phyloP scores from a whole-genome alignment of 2,329 filamentous ascomycete genomes.

The Lecanosticta acicola region DNA sequence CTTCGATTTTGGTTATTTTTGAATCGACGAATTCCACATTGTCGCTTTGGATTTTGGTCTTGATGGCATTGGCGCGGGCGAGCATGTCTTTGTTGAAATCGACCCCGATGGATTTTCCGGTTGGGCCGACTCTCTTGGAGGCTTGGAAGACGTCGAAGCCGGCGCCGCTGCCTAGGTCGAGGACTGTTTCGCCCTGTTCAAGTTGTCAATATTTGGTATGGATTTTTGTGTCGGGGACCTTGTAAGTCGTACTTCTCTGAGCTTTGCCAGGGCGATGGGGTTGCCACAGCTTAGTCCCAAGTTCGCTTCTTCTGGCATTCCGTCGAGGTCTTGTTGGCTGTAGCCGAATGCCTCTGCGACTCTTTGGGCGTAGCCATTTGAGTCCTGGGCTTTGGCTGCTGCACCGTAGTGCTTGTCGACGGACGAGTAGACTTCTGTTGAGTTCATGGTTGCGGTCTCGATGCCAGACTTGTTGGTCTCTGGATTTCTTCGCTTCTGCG shows the following conservation, averaged over 20 bases:
- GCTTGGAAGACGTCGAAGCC: conserved; percentile 12
- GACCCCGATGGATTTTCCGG: conserved; percentile 6
- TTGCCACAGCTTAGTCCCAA: conserved; percentile 11
- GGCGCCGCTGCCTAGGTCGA: conserved; percentile 8
- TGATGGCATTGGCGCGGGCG: conserved; percentile 6
- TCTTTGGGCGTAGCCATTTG: conserved; percentile 1
- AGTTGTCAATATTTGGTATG: not conserved
- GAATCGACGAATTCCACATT: conserved; percentile 9
- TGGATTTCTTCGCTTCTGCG: too few species aligned
- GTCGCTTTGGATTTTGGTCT: conserved; percentile 3
- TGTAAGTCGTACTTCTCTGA: conserved; percentile 2
- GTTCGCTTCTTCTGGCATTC: conserved; percentile 8
- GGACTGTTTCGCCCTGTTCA: conserved; percentile 8
- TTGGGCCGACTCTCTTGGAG: conserved; percentile 7
- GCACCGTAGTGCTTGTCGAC: conserved; percentile 5
- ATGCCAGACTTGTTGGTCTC: too few species aligned
- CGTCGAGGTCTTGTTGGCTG: conserved; percentile 5
- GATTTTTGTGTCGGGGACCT: not conserved
- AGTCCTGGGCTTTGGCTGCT: conserved; percentile 4
- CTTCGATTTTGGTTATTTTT: conserved; percentile 1
- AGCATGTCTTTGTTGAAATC: conserved; percentile 10
- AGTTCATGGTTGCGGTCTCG: conserved; percentile 4
- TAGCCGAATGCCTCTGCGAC: conserved; percentile 8
- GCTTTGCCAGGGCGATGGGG: conserved; percentile 5
- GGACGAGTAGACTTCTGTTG: conserved; percentile 3